Percentiles rank a stretch among this genome's conserved stretches.
Evolutionary conservation across 2,329 filamentous ascomycete genomes (phyloP).

Genomic region (Botrytis fragariae): DNA sequence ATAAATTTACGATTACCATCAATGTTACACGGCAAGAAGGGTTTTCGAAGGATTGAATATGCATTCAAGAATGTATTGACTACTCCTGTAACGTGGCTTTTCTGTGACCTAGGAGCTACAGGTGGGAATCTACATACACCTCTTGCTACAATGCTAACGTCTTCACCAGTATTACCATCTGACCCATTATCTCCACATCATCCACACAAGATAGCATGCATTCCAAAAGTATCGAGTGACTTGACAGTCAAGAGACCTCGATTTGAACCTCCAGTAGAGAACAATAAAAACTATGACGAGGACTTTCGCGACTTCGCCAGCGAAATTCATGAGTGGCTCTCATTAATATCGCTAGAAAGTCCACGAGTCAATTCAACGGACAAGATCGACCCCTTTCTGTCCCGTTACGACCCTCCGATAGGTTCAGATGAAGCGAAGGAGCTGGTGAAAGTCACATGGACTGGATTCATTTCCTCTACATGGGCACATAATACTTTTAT

Average conservation of each 20-base stretch:
- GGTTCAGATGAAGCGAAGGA: conserved; percentile 24
- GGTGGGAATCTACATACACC: conserved; percentile 41
- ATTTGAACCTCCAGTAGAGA: conserved; percentile 36
- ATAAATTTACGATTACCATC: conserved; percentile 69
- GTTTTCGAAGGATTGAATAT: conserved; percentile 36
- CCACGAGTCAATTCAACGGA: conserved; percentile 59
- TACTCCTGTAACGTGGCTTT: conserved; percentile 70
- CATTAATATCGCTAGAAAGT: conserved; percentile 63
- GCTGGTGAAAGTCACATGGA: conserved; percentile 56
- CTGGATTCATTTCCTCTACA: conserved; percentile 53
- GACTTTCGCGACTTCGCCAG: conserved; percentile 62
- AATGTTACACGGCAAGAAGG: conserved; percentile 59
- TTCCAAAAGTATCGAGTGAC: conserved; percentile 36
- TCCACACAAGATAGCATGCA: conserved; percentile 45
- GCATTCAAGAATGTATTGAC: conserved; percentile 66
- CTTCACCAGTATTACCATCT: conserved; percentile 44
- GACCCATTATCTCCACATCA: conserved; percentile 50
- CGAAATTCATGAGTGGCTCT: conserved; percentile 72
- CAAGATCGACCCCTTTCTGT: conserved; percentile 65
- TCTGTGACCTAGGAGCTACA: conserved; percentile 58
- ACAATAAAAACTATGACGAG: conserved; percentile 41
- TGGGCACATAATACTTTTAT: conserved; percentile 53
- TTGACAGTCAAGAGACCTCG: conserved; percentile 34
- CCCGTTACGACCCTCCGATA: conserved; percentile 60
- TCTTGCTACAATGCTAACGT: conserved; percentile 22